Percentiles rank a stretch among this genome's conserved stretches.
phyloP scores from a whole-genome alignment of 2,329 filamentous ascomycete species.

The Calonectria pseudoturangicola region DNA sequence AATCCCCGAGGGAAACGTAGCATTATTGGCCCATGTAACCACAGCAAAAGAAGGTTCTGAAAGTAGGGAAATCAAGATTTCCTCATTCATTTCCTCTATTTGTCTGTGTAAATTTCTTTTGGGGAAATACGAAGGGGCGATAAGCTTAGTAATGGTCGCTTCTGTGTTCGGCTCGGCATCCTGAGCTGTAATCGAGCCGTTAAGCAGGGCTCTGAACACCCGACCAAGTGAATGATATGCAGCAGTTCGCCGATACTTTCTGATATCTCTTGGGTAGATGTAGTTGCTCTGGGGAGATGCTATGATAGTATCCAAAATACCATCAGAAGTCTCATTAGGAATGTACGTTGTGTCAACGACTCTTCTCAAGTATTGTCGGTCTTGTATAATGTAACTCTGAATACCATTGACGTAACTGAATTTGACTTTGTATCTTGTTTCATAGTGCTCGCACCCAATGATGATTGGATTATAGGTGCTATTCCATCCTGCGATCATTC shows the following conservation, averaged over 20 bases:
- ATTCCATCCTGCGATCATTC: not conserved
- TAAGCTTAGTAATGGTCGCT: not conserved
- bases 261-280: not conserved
- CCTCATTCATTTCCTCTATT: constrained; percentile 7
- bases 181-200: not conserved
- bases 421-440: constrained; percentile 25
- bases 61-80: constrained; percentile 6
- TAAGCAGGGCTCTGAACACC: not conserved
- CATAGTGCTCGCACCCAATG: constrained; percentile 37
- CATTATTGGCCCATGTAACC: constrained; percentile 13
- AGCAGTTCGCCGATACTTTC: not conserved
- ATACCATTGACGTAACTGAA: not conserved
- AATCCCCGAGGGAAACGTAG: not conserved
- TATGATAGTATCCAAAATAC: constrained; percentile 2
- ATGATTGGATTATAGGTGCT: constrained; percentile 22
- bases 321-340: not conserved
- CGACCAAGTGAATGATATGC: constrained; percentile 14
- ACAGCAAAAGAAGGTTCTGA: not conserved
- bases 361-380: not conserved
- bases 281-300: not conserved
- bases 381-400: not conserved
- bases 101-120: not conserved
- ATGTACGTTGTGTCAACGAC: not conserved
- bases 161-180: not conserved
- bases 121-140: not conserved